A percentile compares a stretch with the other conserved stretches of the same genome.
phyloP scores from a whole-genome alignment of 2,329 filamentous ascomycete species.

The Colletotrichum sp. region DNA sequence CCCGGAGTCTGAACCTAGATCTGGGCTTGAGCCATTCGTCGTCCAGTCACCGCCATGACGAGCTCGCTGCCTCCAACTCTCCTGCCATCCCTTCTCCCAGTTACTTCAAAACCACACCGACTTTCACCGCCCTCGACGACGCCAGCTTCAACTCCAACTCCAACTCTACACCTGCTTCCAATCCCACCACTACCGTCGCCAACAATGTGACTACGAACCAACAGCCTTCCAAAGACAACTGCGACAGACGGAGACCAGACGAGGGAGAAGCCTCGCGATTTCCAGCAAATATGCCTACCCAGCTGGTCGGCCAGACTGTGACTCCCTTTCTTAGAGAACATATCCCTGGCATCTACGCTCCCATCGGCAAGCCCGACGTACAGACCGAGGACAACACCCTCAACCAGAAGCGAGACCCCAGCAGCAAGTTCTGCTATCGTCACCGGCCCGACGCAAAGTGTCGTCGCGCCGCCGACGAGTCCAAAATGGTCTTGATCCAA shows the following conservation, averaged over 20 bases:
- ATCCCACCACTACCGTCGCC: not conserved
- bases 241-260: constrained; percentile 54
- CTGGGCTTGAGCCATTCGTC: not conserved
- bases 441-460: constrained; percentile 95
- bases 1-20: constrained; percentile 12
- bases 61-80: not conserved
- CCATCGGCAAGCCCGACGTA: constrained; percentile 65
- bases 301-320: constrained; percentile 78
- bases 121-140: constrained; percentile 1
- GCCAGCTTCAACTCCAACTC: not conserved
- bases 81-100: not conserved
- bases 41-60: constrained; percentile 11
- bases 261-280: constrained; percentile 55
- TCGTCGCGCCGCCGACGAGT: constrained; percentile 88
- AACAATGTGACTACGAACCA: constrained; percentile 16
- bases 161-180: not conserved
- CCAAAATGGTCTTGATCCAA: constrained; percentile 94
- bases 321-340: constrained; percentile 90
- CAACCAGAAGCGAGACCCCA: constrained; percentile 52
- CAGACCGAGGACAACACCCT: constrained; percentile 40
- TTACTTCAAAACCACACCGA: constrained; percentile 18
- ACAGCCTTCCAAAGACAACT: constrained; percentile 43
- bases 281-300: constrained; percentile 61
- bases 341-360: constrained; percentile 88
- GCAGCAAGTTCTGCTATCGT: constrained; percentile 94